Evolutionary conservation across 257 asterid genomes (phyloP), one percentile per base, ranked within the genome.

Genomic region (Nicotiana paniculata): DNA sequence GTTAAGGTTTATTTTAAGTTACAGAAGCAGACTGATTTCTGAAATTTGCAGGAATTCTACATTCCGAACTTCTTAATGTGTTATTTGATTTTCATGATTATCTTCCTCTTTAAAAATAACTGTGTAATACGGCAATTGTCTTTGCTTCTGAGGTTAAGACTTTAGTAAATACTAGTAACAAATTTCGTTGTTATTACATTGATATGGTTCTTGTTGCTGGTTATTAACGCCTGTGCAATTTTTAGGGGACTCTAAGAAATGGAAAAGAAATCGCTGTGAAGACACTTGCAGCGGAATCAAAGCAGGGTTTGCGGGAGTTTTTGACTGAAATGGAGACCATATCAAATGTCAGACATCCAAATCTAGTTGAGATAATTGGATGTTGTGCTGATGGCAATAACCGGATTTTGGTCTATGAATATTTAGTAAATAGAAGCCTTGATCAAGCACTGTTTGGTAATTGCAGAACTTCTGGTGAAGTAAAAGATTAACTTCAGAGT

Each of bases 361-460:
- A 93, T 91, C 96, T 95, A 48, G 97, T 95, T 62, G 92, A 90
- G 86, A 85, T 95, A 87, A 89, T 93, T 39, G 97, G 98, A 77
- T 92, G 96, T 90, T 93, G 97, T 88, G 93, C 90, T 61, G 90
- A 92, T 53, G 96, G 88, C 85, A 64, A 86, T 81, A 84, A 90
- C 87, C 88, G 91, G 86, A 90, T 93, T 76, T 88, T 95, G 90
- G 97, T 95, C 59, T 95, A 95, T 76, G 97, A 93, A 83, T 95
- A 89, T 85, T 79, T 95, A 68, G 92, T 91, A 86, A 93, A 95
- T 84, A 90, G 84, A 80, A 95, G 98, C 95, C 90, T 95, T 43
- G 97, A 95, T 87, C 89, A 65, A 69, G 93, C 90, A 65, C 86
- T 95, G 82, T 84, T 92, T 88, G 98, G 98, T 95, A 91, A 81